These are phyloP conservation scores for Scedosporium aurantiacum DNA, from an alignment of 2,329 filamentous ascomycete genomes.

Conservation along the genomic window DNA sequence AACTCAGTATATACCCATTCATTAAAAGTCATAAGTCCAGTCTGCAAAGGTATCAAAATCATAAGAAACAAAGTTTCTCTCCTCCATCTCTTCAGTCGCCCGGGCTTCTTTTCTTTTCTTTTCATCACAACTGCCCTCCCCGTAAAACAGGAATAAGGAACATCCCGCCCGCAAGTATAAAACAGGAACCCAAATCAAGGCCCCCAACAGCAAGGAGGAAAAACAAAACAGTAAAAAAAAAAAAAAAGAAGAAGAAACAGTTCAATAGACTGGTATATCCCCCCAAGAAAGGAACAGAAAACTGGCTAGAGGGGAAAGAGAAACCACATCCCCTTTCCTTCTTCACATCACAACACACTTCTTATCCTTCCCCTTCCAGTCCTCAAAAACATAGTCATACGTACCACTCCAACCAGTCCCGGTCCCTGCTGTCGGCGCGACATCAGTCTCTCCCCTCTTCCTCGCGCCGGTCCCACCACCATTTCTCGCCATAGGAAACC, in stretches of 20 bases:
- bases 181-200: background rate
- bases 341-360: slow-evolving; percentile 44
- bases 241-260: background rate
- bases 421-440: slow-evolving; percentile 36
- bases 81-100: background rate
- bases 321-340: background rate
- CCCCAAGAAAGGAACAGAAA: background rate
- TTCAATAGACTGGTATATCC: background rate
- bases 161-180: background rate
- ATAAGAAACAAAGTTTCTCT: background rate
- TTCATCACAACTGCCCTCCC: background rate
- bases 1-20: background rate
- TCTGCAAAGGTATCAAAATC: background rate
- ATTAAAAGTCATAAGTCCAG: background rate
- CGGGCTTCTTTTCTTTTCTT: background rate
- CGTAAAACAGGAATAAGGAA: background rate
- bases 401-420: slow-evolving; percentile 22
- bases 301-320: background rate
- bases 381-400: background rate
- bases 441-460: slow-evolving; percentile 24
- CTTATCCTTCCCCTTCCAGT: slow-evolving; percentile 22
- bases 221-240: background rate
- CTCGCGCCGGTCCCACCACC: slow-evolving; percentile 15
- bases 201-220: background rate
- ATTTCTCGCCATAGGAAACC: slow-evolving; percentile 2